Base-by-base conservation (phyloP, 257 asterid genomes). In the Phtheirospermum japonicum region DNA sequence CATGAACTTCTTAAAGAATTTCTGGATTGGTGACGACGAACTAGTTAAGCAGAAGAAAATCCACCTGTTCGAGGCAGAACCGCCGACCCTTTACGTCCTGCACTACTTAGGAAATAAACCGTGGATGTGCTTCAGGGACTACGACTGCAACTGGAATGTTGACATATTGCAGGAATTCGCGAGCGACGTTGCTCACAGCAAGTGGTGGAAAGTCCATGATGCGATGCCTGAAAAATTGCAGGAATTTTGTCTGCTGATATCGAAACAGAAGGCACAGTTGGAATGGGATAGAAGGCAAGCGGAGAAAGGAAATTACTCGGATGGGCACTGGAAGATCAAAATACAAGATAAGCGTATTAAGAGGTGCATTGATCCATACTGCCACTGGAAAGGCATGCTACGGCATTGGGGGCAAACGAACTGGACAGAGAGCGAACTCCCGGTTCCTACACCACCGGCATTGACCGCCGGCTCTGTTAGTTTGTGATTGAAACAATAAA, bases 131-230 rank as follows among this genome's bases (percentile, higher is more conserved):
- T 90, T 68, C 69, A 71, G 96, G 17, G 97, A 90, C 70, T 90
- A 83, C 26, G 97, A 90, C 49, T 90, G 96, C 57, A 90, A 90
- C 64, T 87, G 96, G 96, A 90, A 90, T 9, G 85, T 87, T 8
- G 96, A 90, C 48, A 75, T 87, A 32, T 30, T 90, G 39, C 90
- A 73, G 57, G 96, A 87, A 54, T 90, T 90, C 17, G 97, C 97
- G 0, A 90, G 90, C 37, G 97, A 85, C 81, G 49, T 83, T 80
- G 53, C 53, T 46, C 53, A 46, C 53, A 7, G 20, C 11, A 46
- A 46, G 53, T 46, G 53, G 53, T 46, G 53, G 53, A 46, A 7
- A 16, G 53, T 46, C 0, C 53, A 46, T 7, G 53, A 46, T 46
- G 53, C 53, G 8, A 46, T 46, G 53, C 53, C 23, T 1, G 53